phyloP scores from a whole-genome alignment of 2,329 filamentous ascomycete species.

The Pseudocercospora musae region DNA sequence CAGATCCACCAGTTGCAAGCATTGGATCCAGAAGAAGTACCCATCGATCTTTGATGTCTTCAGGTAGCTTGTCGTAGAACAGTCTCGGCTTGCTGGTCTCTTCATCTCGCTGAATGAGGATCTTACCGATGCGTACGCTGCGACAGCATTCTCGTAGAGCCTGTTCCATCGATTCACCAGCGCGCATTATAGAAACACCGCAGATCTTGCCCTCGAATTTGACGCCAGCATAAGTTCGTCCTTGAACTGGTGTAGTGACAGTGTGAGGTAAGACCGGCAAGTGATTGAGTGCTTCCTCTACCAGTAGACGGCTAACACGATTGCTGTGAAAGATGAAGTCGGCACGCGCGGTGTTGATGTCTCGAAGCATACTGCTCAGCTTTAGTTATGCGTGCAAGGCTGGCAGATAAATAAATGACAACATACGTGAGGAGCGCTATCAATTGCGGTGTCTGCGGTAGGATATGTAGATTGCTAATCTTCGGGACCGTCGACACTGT shows the following conservation, averaged over 20 bases:
- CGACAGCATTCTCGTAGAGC: conserved; percentile 93
- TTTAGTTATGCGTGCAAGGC: neutral
- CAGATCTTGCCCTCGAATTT: conserved; percentile 98
- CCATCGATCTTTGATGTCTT: conserved; percentile 90
- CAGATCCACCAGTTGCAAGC: conserved; percentile 97
- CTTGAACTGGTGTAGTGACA: conserved; percentile 80
- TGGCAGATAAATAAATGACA: neutral
- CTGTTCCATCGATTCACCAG: conserved; percentile 98
- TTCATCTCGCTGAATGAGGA: conserved; percentile 94
- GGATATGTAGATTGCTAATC: conserved; percentile 82
- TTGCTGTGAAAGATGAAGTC: conserved; percentile 99
- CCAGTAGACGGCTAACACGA: conserved; percentile 90
- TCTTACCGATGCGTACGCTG: conserved; percentile 97
- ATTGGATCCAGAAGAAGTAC: conserved; percentile 95
- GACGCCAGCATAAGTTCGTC: conserved; percentile 81
- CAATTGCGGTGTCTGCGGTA: conserved; percentile 91
- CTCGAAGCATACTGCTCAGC: conserved; percentile 80
- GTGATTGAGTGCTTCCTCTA: conserved; percentile 96
- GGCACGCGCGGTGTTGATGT: conserved; percentile 81
- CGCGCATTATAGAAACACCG: conserved; percentile 96
- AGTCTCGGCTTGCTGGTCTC: conserved; percentile 88
- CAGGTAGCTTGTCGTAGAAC: conserved; percentile 96
- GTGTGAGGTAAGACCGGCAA: conserved; percentile 84
- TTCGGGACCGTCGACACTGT: conserved; percentile 81
- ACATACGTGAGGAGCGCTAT: conserved; percentile 96